Evolutionary conservation across 2,329 filamentous ascomycete genomes (phyloP), one percentile per base, ranked within the genome.

Genomic region (Nemania abortiva): DNA sequence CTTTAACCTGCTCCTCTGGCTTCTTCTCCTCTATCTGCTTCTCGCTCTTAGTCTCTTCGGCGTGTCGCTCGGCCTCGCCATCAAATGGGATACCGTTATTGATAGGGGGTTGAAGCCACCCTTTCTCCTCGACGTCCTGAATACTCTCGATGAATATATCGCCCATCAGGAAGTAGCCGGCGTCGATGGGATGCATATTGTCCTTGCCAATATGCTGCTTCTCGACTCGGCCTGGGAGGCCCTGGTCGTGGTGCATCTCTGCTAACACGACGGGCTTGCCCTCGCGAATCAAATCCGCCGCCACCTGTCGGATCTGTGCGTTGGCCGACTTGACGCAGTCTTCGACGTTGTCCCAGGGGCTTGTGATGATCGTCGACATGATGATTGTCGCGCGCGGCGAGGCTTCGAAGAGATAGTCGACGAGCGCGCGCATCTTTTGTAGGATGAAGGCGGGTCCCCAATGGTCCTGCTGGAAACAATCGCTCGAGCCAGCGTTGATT

Each of bases 111-210:
- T 68, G 66, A 34, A 77, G 39, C 66, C 73, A 75, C 18, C 74
- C 75, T 18, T 74, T 75, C 24, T 72, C 72, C 18, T 76, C 74
- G n/a, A 73, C 74, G 29, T 77, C 75, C 11, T 70, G 65, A 18
- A 76, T 76, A 29, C 72, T 73, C 55, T 75, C 74, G 31, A 77
- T 76, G 56, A 77, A 77, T 22, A 76, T 75, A n/a, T 77, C 74
- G n/a, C 74, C 75, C 75, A 77, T 77, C 55, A 76, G 71, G 60
- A 76, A 76, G 57, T 77, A 77, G n/a, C 75, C 75, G 18, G 59
- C 70, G 39, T 76, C 74, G n/a, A 73, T 76, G 15, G 75, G 75
- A 54, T 77, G 75, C 75, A 76, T 76, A n/a, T 72, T 64, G 45
- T 77, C 76, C 11, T 71, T 69, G 15, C 75, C 73, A 15, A 77